Base-by-base conservation (phyloP, 371 early-diverging fungal genomes). In the Mucor plumbeus region DNA sequence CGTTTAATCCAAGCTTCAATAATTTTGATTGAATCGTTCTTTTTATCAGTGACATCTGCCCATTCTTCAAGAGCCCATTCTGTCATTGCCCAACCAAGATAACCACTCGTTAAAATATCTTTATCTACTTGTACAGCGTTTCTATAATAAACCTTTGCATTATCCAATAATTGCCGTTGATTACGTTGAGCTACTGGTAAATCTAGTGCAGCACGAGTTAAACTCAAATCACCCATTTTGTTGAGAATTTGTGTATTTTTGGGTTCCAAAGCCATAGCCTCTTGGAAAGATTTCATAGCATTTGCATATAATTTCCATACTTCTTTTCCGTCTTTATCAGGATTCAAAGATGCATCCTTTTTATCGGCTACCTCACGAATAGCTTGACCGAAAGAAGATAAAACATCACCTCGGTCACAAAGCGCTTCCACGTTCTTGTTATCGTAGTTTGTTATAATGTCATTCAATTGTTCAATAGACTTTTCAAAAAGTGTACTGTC, bases 401-500 rank as follows among this genome's bases (percentile, higher is more conserved):
- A 69, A 0, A 90, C 68, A 80, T 92, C 92, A 4, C 89, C 92
- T 50, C 84, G 83, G 67, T 90, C 91, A 64, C 91, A 90, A 59
- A 87, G 68, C 1, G 92, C 90, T 70, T 90, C 91, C 5, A 88
- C 88, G 69, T 89, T 76, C 3, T 76, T 74, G 4, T 78, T 71
- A 40, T 88, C 84, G 15, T 77, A 58, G 11, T 73, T 62, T 17
- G 74, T 74, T 53, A 89, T 67, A 13, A 90, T 77, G 10, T 72
- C 71, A 36, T 89, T 82, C 68, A 90, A 65, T 34, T 79, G 69
- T 40, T 80, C 79, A 14, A 88, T 59, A 0, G 81, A 73, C 26
- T 69, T 70, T 17, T 67, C 67, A 56, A 72, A 83, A 7, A 90
- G 77, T 13, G 69, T 61, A 39, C 82, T 81, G 55, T 87, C 88